Evolutionary conservation across 331 rosid species (phyloP).

Genomic region (Telfairia occidentalis): DNA sequence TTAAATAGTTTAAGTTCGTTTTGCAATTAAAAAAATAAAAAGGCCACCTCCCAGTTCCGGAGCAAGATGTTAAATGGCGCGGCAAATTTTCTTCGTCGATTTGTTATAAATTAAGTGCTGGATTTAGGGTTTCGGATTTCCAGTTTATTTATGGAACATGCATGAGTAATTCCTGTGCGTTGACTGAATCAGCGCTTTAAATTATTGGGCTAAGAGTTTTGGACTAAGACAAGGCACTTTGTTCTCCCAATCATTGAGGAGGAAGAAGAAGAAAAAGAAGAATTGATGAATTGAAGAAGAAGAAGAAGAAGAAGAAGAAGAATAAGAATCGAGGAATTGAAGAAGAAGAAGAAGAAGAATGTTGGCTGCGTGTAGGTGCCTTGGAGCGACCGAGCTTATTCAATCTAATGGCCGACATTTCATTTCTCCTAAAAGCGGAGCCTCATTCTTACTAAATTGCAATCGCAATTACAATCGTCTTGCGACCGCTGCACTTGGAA

Average conservation of each 20-base stretch:
- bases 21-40: no score
- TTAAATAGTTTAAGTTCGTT: no score
- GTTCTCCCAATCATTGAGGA: background rate
- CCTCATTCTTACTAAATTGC: background rate
- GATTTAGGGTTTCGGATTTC: conserved; percentile 5
- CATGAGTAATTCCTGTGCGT: background rate
- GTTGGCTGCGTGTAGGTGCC: conserved; percentile 15
- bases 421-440: background rate
- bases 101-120: background rate
- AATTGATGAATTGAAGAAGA: background rate
- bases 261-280: background rate
- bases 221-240: background rate
- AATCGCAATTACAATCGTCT: background rate
- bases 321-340: background rate
- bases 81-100: background rate
- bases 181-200: background rate
- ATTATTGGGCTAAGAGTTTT: background rate
- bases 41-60: no score
- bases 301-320: background rate
- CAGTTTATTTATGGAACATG: background rate
- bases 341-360: conserved; percentile 3
- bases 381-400: conserved; percentile 14
- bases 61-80: background rate
- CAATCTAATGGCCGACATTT: conserved; percentile 3
- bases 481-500: background rate